Percentiles rank a stretch among this genome's conserved stretches.
Conservation (phyloP, 805 yeast species). For the Citeromyces matritensis region DNA sequence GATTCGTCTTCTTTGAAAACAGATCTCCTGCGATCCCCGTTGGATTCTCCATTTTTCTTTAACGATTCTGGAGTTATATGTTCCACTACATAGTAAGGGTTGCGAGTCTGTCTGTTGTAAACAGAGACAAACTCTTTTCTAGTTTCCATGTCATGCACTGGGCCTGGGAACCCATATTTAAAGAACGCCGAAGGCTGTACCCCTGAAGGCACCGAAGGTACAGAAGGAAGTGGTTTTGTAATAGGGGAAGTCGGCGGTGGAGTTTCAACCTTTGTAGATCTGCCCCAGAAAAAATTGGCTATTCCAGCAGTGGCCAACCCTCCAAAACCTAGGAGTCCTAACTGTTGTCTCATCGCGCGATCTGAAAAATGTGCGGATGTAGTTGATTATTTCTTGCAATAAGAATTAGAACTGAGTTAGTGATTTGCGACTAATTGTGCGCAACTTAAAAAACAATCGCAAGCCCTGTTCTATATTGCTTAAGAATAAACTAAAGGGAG, state of each 20-base stretch:
- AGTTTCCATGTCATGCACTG: conserved; percentile 68
- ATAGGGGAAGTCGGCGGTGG: conserved; percentile 3
- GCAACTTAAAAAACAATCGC: too few relatives aligned
- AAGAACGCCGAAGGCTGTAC: conserved; percentile 73
- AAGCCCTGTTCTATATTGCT: too few relatives aligned
- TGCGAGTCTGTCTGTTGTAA: conserved; percentile 70
- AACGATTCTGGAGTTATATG: conserved; percentile 71
- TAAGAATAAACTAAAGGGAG: too few relatives aligned
- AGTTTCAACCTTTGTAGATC: conserved; percentile 4
- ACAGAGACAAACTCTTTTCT: conserved; percentile 73
- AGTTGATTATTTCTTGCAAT: neutral
- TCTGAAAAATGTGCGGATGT: neutral
- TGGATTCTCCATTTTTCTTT: conserved; percentile 18
- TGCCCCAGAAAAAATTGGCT: conserved; percentile 18
- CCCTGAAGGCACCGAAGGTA: conserved; percentile 14
- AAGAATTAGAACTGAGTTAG: neutral
- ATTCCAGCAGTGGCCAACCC: conserved; percentile 9
- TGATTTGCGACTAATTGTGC: neutral
- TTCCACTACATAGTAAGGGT: conserved; percentile 79
- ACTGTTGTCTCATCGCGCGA: neutral
- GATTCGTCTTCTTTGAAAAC: conserved; percentile 77
- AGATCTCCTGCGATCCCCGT: conserved; percentile 68
- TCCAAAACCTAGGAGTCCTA: neutral
- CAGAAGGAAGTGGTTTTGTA: conserved; percentile 3
- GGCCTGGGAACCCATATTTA: conserved; percentile 92